Conservation (phyloP, 1,284 basidiomycete genomes). For the Chiua sp. region DNA sequence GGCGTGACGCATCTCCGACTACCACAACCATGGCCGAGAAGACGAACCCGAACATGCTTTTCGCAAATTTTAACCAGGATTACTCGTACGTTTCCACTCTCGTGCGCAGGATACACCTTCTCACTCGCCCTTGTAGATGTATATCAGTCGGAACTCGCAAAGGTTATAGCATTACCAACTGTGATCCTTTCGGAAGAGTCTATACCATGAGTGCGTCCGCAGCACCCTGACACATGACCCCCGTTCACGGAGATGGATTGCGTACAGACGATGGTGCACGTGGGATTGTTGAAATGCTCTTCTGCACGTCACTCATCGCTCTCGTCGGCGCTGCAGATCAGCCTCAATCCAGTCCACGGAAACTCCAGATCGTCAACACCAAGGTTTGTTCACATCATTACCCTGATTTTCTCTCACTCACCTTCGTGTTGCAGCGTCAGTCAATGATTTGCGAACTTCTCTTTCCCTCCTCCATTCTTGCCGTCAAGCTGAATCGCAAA, state of each 20-base stretch:
- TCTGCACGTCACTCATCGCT: conserved; percentile 97
- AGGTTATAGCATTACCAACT: conserved; percentile 97
- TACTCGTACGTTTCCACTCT: conserved; percentile 64
- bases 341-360: conserved; percentile 85
- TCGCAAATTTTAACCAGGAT: conserved; percentile 90
- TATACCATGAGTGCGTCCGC: conserved; percentile 86
- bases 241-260: background rate
- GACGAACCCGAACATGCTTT: conserved; percentile 64
- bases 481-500: conserved; percentile 97
- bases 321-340: conserved; percentile 95
- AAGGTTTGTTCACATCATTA: conserved; percentile 63
- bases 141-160: conserved; percentile 94
- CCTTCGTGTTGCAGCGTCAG: conserved; percentile 69
- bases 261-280: conserved; percentile 85
- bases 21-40: conserved; percentile 35
- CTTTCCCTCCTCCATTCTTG: conserved; percentile 95
- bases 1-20: conserved; percentile 4
- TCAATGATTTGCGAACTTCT: conserved; percentile 99
- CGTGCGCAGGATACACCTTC: background rate
- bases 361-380: conserved; percentile 97
- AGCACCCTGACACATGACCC: background rate
- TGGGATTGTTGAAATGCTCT: conserved; percentile 98
- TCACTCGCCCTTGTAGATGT: conserved; percentile 59
- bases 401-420: background rate
- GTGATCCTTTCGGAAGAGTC: conserved; percentile 96